Percentiles rank a stretch among this genome's conserved stretches.
Conservation (phyloP, 257 asterid genomes). For the Rauvolfia tetraphylla region DNA sequence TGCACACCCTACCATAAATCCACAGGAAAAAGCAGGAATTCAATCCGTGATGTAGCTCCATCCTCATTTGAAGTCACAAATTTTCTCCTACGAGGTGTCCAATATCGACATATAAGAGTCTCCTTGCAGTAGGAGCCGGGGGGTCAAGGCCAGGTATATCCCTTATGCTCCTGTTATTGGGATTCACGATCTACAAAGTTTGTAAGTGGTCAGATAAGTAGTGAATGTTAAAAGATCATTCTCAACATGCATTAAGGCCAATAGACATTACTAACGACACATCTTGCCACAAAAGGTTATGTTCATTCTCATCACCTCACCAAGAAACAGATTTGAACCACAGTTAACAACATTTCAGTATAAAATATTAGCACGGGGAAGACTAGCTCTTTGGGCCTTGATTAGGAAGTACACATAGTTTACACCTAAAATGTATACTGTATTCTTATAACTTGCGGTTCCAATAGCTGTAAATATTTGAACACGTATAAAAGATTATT, state of each 20-base stretch:
- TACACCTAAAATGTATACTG: neutral
- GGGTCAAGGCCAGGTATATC: conserved; percentile 98
- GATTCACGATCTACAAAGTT: conserved; percentile 63
- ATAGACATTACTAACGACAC: neutral
- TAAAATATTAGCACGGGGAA: neutral
- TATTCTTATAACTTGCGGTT: neutral
- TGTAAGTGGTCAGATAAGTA: conserved; percentile 3
- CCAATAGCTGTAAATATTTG: neutral
- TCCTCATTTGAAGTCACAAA: conserved; percentile 4
- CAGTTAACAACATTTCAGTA: neutral
- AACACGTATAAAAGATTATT: neutral
- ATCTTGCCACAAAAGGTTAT: neutral
- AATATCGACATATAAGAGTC: conserved; percentile 53
- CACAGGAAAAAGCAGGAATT: conserved; percentile 5
- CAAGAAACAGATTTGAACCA: neutral
- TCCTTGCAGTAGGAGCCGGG: conserved; percentile 87
- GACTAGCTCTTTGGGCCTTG: neutral
- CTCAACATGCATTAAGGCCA: neutral
- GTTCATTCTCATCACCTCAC: neutral
- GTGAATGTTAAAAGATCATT: neutral
- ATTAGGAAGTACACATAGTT: neutral
- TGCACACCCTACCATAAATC: conserved; percentile 13
- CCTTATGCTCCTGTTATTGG: conserved; percentile 73
- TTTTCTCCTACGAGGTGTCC: conserved; percentile 29
- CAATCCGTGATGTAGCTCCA: conserved; percentile 8